A percentile compares a stretch with the other conserved stretches of the same genome.
Evolutionary conservation across 1,139 yeast genomes (phyloP).

Genomic region (Hyphopichia fennica): DNA sequence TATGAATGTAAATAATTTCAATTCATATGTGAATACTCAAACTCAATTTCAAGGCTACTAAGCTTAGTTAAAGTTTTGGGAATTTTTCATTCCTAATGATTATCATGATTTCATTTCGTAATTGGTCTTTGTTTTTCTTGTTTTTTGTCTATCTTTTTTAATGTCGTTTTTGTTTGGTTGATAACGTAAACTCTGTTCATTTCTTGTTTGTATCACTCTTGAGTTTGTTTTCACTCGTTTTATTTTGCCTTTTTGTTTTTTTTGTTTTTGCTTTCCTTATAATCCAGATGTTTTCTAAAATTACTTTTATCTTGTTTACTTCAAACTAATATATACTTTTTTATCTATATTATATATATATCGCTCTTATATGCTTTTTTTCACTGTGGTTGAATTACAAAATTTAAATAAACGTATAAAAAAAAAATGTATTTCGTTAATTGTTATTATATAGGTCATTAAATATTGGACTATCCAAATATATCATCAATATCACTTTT

Average conservation of each 20-base stretch:
- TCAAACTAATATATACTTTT: no score
- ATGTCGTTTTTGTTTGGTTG: not conserved
- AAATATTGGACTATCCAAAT: constrained; percentile 36
- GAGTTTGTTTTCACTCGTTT: no score
- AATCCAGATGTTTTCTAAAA: no score
- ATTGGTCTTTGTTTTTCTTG: not conserved
- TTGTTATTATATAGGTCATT: not conserved
- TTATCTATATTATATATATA: no score
- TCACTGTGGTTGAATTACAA: not conserved
- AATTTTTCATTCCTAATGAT: not conserved
- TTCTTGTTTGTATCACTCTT: not conserved
- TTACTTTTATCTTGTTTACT: no score
- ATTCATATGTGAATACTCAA: constrained; percentile 1
- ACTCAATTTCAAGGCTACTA: constrained; percentile 1
- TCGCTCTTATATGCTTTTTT: no score
- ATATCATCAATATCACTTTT: constrained; percentile 59
- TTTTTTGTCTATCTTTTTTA: not conserved
- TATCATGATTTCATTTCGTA: not conserved
- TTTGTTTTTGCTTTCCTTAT: no score
- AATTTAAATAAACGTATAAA: no score
- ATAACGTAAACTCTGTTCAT: not conserved
- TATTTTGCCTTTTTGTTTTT: no score
- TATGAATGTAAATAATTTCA: not conserved
- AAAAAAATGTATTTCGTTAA: not conserved
- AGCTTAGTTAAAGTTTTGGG: not conserved